phyloP scores from a whole-genome alignment of 1,284 basidiomycete genomes.

The Ustilago xerochloae region DNA sequence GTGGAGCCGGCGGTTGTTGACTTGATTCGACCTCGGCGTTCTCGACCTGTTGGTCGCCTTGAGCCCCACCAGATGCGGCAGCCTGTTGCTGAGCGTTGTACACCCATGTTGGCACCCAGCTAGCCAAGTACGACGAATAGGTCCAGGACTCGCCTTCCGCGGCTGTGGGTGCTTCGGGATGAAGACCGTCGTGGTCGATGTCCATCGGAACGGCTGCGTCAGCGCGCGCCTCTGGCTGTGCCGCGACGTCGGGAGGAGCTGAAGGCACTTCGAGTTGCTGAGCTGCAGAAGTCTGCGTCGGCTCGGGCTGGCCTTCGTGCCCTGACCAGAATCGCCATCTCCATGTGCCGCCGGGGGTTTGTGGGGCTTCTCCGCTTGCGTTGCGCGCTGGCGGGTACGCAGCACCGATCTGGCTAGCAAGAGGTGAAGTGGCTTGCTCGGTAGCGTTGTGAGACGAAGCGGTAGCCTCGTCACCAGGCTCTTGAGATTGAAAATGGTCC shows the following conservation, averaged over 20 bases:
- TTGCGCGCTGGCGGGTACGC: slow-evolving; percentile 11
- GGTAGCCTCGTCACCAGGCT: not conserved
- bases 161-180: not conserved
- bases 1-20: not conserved
- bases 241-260: not conserved
- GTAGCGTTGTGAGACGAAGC: not conserved
- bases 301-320: slow-evolving; percentile 10
- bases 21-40: not conserved
- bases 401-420: not conserved
- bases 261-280: slow-evolving; percentile 21
- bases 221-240: not conserved
- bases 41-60: not conserved
- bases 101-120: slow-evolving; percentile 53
- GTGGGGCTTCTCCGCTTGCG: slow-evolving; percentile 4
- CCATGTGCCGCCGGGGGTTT: slow-evolving; percentile 28
- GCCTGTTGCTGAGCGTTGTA: slow-evolving; percentile 43
- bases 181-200: slow-evolving; percentile 12
- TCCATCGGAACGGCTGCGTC: slow-evolving; percentile 41
- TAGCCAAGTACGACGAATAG: slow-evolving; percentile 52
- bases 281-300: slow-evolving; percentile 4
- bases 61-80: not conserved
- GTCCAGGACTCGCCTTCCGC: slow-evolving; percentile 37
- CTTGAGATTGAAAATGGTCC: not conserved
- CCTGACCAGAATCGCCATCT: slow-evolving; percentile 41
- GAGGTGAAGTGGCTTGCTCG: not conserved